Base-by-base conservation (phyloP, 164 flowering plant species). In the Santalum album region DNA sequence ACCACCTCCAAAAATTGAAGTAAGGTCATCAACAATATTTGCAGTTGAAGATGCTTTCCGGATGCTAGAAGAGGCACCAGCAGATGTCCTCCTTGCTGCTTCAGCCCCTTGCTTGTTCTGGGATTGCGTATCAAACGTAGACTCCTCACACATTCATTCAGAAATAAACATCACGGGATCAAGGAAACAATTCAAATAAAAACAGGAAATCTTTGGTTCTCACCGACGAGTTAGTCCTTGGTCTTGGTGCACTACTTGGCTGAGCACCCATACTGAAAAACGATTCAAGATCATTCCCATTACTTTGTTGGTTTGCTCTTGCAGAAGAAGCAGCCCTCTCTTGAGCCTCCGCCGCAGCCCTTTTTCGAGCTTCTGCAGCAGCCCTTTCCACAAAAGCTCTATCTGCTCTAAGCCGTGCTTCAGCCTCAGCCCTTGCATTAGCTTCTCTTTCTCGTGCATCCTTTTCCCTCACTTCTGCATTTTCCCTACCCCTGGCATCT, bases 1-100 rank as follows among this genome's bases (percentile, higher is more conserved):
- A 61, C 7, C 78, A 87, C 99, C 95, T 78, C 94, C 96, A 74
- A 92, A 89, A 56, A 87, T 78, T 19, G 94, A 78, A 72, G 77
- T 59, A 34, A 90, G 79, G 64, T 89, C 97, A 71, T 92, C 97
- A 53, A 76, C 86, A 56, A 89, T 69, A 70, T 79, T 92, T 26
- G 92, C 65, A 9, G 90, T 50, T 7, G 99, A 90, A 65, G 87
- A 78, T 60, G 84, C 81, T 55, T 89, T 92, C 68, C 69, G 76
- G 63, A 83, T 80, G 67, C 52, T 80, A 52, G 96, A 59, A 21
- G 91, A 44, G 40, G 74, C 27, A 55, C 71, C 78, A 61, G 72
- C 49, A 55, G 87, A 62, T 53, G 86, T 63, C 69, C 75, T 76
- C 58, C 70, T 69, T 39, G 78, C 57, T 18, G 55, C 75, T 44